Evolutionary conservation across 2,329 filamentous ascomycete genomes (phyloP), one percentile per base, ranked within the genome.

Genomic region (Corynespora cassiicola): DNA sequence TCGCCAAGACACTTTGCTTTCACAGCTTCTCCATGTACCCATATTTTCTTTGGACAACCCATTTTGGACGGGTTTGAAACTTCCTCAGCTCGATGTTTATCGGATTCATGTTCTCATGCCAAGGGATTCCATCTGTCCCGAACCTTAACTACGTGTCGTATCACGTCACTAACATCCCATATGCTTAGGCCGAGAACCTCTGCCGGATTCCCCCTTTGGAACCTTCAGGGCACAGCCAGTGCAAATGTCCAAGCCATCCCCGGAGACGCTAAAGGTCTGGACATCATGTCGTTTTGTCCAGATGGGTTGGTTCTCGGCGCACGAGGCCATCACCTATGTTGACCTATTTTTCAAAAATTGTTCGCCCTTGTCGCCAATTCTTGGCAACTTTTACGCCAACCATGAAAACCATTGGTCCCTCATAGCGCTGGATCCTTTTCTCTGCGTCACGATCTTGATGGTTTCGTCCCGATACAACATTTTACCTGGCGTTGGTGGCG

Each of bases 251-350:
- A 61, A 62, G 8, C 63, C 63, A 8, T 66, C 62, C 4, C 60
- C 60, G n/a, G 63, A 67, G 31, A 71, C 71, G 7, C 59, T 77
- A 21, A 64, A 67, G 33, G 54, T 73, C 12, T 78, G 75, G 75
- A 73, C 74, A 11, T 60, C 68, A 3, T 77, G 74, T 50, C 71
- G 76, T 0, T 80, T 79, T 49, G 76, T 79, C 12, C 74, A 73
- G 40, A 78, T 78, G 75, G 77, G 77, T 0, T 80, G 76, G 76
- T 75, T 81, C 37, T 75, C 75, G 1, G 75, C 78, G 3, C 69
- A 74, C 36, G 78, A 81, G 51, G 77, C 76, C 7, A 70, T 80
- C 1, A 75, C 72, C 1, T 77, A 78, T 38, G 65, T 80, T 29
- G 76, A 80, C 43, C 39, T 78, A 65, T 69, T 79, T 51, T 79